phyloP scores from a whole-genome alignment of 768 basidiomycete species.

The Calocybe cyanea region DNA sequence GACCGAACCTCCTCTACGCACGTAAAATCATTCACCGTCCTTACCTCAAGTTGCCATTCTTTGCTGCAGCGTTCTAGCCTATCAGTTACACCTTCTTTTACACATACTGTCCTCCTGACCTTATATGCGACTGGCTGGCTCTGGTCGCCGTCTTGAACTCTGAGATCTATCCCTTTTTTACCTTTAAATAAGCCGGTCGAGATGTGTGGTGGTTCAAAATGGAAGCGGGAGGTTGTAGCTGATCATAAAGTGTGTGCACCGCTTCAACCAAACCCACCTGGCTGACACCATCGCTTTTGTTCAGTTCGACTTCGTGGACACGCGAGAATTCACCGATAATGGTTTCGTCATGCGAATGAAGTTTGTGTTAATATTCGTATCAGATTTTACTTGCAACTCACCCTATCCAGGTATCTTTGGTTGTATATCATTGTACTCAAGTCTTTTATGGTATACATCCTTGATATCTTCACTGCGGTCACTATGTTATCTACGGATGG shows the following conservation, averaged over 20 bases:
- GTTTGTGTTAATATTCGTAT: conserved; percentile 39
- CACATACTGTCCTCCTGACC: conserved; percentile 13
- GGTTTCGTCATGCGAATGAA: conserved; percentile 83
- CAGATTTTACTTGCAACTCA: not conserved
- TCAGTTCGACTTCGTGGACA: conserved; percentile 97
- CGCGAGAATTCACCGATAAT: conserved; percentile 87
- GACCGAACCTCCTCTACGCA: not conserved
- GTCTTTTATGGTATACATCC: conserved; percentile 92
- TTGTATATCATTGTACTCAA: conserved; percentile 92
- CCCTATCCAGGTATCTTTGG: conserved; percentile 73
- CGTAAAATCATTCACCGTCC: conserved; percentile 1
- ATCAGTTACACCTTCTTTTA: conserved; percentile 24
- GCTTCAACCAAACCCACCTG: not conserved
- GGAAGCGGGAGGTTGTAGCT: conserved; percentile 96
- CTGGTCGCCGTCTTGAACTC: conserved; percentile 23
- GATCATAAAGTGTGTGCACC: conserved; percentile 85
- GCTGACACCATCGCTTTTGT: conserved; percentile 19
- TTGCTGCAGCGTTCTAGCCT: conserved; percentile 14
- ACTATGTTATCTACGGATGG: conserved; percentile 90
- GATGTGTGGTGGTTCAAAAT: conserved; percentile 77
- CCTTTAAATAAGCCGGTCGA: conserved; percentile 19
- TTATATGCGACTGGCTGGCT: conserved; percentile 54
- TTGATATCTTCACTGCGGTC: conserved; percentile 96
- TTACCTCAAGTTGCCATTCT: conserved; percentile 9
- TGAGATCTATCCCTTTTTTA: conserved; percentile 14